phyloP scores from a whole-genome alignment of 345 rosid genomes.

The Clarkia xantiana region DNA sequence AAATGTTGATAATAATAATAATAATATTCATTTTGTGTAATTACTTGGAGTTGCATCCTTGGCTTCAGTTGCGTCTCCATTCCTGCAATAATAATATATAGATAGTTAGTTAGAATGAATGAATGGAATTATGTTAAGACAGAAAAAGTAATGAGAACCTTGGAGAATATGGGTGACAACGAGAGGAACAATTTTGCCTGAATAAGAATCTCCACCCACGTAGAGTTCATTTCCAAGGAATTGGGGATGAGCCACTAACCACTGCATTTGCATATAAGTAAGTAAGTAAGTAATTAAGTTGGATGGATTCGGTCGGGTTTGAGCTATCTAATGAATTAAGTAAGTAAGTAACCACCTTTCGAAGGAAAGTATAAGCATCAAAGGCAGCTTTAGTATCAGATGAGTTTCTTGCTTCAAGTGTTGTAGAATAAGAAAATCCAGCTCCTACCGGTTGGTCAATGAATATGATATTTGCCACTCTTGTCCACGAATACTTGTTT shows the following conservation, averaged over 20 bases:
- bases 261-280: conserved; percentile 12
- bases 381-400: conserved; percentile 11
- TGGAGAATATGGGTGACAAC: conserved; percentile 12
- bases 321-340: not conserved
- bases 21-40: too few species aligned
- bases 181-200: conserved; percentile 21
- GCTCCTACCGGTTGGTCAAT: conserved; percentile 26
- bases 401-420: conserved; percentile 4
- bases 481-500: conserved; percentile 22
- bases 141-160: conserved; percentile 8
- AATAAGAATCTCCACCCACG: conserved; percentile 33
- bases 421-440: conserved; percentile 22
- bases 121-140: not conserved
- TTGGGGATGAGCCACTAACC: conserved; percentile 22
- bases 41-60: conserved; percentile 22
- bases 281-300: not conserved
- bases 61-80: conserved; percentile 14
- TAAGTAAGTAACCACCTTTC: conserved; percentile 14
- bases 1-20: too few species aligned
- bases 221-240: conserved; percentile 19
- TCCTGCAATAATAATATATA: conserved; percentile 12
- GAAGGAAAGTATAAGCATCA: conserved; percentile 15
- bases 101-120: not conserved
- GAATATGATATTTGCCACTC: conserved; percentile 26
- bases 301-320: not conserved